Percentiles rank a stretch among this genome's conserved stretches.
These are phyloP conservation scores for Gracilaria vermiculophylla DNA, from an alignment of 23 red algal species.

Conservation along the genomic window DNA sequence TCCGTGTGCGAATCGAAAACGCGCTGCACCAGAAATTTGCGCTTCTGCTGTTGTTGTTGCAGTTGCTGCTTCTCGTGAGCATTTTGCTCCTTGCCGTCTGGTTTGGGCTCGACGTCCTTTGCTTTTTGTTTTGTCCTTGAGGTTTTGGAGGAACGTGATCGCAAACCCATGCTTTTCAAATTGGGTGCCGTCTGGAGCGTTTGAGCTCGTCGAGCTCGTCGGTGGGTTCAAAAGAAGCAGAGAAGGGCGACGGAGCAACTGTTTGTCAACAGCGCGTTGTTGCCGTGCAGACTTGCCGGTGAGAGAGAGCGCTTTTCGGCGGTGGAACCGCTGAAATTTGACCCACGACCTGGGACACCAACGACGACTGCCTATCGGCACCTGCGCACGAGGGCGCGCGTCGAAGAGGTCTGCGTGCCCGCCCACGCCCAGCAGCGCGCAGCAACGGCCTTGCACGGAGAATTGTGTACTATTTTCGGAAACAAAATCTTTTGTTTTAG, in stretches of 20 bases:
- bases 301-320: neutral
- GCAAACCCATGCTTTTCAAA: neutral
- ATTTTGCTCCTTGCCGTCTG: neutral
- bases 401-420: neutral
- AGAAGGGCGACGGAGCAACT: too few relatives aligned
- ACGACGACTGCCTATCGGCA: too few relatives aligned
- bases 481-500: too few relatives aligned
- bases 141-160: constrained; percentile 6
- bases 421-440: too few relatives aligned
- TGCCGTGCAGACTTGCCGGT: too few relatives aligned
- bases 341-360: neutral
- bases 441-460: neutral
- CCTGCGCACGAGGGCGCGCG: too few relatives aligned
- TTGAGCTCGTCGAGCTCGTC: too few relatives aligned
- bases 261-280: too few relatives aligned
- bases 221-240: neutral
- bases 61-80: neutral
- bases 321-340: neutral
- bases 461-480: neutral
- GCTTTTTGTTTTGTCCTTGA: neutral
- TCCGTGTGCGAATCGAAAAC: neutral
- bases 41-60: neutral
- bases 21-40: neutral
- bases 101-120: neutral
- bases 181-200: too few relatives aligned